A percentile compares a stretch with the other conserved stretches of the same genome.
phyloP scores from a whole-genome alignment of 2,329 filamentous ascomycete genomes.

The Epichloe glyceriae region DNA sequence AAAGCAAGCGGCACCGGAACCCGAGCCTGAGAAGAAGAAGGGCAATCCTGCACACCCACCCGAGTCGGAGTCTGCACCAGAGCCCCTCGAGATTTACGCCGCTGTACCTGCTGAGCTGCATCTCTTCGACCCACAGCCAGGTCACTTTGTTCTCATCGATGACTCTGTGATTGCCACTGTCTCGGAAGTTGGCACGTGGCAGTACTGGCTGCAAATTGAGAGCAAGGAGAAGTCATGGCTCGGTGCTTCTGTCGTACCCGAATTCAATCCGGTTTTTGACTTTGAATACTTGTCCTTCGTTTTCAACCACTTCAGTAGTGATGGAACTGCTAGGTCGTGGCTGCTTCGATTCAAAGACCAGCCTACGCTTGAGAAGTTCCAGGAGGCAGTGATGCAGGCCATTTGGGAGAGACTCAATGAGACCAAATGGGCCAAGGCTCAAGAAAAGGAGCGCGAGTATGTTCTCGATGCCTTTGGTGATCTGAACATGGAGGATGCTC shows the following conservation, averaged over 20 bases:
- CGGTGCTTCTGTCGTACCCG: conserved; percentile 70
- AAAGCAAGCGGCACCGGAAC: conserved; percentile 14
- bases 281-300: conserved; percentile 99
- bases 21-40: background rate
- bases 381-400: conserved; percentile 87
- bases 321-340: conserved; percentile 91
- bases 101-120: conserved; percentile 76
- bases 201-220: conserved; percentile 87
- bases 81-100: conserved; percentile 58
- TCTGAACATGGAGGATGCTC: conserved; percentile 73
- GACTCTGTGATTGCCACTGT: conserved; percentile 63
- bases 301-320: conserved; percentile 87
- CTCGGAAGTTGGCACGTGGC: conserved; percentile 77
- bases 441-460: conserved; percentile 87
- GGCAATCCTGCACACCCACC: background rate
- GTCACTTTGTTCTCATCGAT: conserved; percentile 75
- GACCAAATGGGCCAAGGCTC: conserved; percentile 84
- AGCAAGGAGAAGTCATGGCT: conserved; percentile 71
- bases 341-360: conserved; percentile 83
- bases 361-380: conserved; percentile 68
- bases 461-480: conserved; percentile 93
- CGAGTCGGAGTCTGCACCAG: conserved; percentile 34
- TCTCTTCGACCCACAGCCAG: conserved; percentile 79
- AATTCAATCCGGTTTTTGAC: conserved; percentile 97
- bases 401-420: conserved; percentile 95